A percentile compares a stretch with the other conserved stretches of the same genome.
Conservation (phyloP, 495 filamentous ascomycete genomes). For the Xylaria sp. region DNA sequence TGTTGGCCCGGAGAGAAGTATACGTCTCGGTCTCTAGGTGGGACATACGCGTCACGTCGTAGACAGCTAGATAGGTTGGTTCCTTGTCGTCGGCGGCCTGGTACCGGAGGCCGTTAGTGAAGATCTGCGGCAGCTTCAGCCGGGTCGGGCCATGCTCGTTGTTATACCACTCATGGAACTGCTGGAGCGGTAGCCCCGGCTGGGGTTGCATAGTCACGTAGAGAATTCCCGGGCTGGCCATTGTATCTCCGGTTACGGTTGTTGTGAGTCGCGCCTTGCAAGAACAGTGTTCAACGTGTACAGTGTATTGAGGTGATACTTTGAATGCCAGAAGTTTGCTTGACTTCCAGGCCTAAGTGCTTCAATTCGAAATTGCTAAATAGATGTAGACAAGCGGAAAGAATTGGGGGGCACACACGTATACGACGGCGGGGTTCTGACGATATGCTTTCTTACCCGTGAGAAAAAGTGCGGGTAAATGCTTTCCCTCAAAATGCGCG, state of each 20-base stretch:
- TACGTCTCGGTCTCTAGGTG: conserved; percentile 72
- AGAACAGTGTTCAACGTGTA: background rate
- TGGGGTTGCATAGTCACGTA: conserved; percentile 82
- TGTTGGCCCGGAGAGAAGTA: conserved; percentile 69
- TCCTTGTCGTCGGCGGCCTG: conserved; percentile 65
- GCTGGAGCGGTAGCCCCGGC: conserved; percentile 64
- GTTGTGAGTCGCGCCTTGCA: background rate
- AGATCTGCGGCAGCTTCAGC: conserved; percentile 71
- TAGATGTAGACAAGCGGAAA: background rate
- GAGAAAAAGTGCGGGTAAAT: conserved; percentile 19
- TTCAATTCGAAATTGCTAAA: too few relatives aligned
- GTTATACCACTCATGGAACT: conserved; percentile 92
- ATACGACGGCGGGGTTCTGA: conserved; percentile 12
- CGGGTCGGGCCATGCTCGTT: conserved; percentile 84
- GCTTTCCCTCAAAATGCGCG: conserved; percentile 18
- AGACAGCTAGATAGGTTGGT: conserved; percentile 77
- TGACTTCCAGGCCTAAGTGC: too few relatives aligned
- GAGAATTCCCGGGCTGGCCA: conserved; percentile 65
- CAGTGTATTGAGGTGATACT: background rate
- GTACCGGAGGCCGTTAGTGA: conserved; percentile 79
- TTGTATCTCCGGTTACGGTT: conserved; percentile 29
- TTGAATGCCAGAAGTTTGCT: background rate
- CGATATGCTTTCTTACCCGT: conserved; percentile 4
- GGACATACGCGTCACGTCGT: conserved; percentile 79
- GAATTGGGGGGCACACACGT: background rate